Conservation (phyloP, 495 filamentous ascomycete species). For the Talaromyces trachyspermus region DNA sequence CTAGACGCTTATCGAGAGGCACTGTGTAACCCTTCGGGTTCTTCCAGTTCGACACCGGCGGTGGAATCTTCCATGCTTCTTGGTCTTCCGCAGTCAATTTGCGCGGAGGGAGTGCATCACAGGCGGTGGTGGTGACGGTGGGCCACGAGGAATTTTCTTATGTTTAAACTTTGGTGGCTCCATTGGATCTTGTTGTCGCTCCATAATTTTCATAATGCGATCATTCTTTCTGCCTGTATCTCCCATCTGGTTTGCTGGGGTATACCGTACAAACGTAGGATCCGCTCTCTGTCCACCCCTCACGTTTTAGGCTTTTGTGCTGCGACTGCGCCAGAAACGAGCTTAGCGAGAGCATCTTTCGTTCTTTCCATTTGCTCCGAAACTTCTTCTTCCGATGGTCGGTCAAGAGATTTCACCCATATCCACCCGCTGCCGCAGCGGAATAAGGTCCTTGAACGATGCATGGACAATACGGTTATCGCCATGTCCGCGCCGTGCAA, state of each 20-base stretch:
- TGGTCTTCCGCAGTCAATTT: constrained; percentile 97
- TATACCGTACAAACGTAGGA: constrained; percentile 92
- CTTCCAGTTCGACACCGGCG: constrained; percentile 97
- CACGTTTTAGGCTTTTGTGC: constrained; percentile 95
- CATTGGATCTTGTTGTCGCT: constrained; percentile 92
- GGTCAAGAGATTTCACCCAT: constrained; percentile 84
- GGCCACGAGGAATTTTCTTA: constrained; percentile 95
- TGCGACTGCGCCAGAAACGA: constrained; percentile 79
- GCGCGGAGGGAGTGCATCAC: constrained; percentile 93
- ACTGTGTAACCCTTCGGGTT: constrained; percentile 98
- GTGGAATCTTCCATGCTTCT: constrained; percentile 93
- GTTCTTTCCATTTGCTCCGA: constrained; percentile 77
- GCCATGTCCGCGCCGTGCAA: constrained; percentile 82
- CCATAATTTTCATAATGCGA: constrained; percentile 97
- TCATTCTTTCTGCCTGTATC: constrained; percentile 82
- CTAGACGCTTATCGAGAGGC: constrained; percentile 89
- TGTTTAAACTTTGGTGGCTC: constrained; percentile 98
- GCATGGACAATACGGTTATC: constrained; percentile 82
- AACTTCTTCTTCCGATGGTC: constrained; percentile 80
- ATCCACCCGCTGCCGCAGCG: constrained; percentile 86
- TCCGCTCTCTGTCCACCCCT: constrained; percentile 69
- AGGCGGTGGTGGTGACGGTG: constrained; percentile 85
- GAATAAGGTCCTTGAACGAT: constrained; percentile 95
- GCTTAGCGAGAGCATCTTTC: constrained; percentile 67
- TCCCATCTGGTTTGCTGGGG: constrained; percentile 94